Evolutionary conservation across 2,329 filamentous ascomycete genomes (phyloP), one percentile per base, ranked within the genome.

Genomic region (Colletotrichum somersetense): DNA sequence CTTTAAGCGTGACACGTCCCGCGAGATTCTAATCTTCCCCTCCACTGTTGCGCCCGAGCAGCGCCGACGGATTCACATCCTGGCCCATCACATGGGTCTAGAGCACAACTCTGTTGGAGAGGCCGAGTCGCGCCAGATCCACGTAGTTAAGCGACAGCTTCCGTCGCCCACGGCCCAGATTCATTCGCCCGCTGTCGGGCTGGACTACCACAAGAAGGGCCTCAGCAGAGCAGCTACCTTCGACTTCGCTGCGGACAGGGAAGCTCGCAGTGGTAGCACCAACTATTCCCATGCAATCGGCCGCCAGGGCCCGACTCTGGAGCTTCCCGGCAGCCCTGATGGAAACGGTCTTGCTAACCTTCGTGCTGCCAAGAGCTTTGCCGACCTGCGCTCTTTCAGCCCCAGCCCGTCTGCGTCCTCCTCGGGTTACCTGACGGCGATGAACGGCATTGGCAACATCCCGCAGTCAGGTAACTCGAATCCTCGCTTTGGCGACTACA

Each of bases 211-310:
- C 76, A 92, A 96, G 76, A 93, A 96, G 73, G 93, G 92, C 5
- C 86, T 99, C 46, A 97, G 95, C 84, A 92, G 96, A 74, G 95
- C 96, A 20, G 96, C 96, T n/a, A 98, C 96, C 2, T 97, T 97
- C 75, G 96, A 98, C 81, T 98, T 98, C 81, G 95, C 93, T 75
- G 92, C 95, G 74, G 90, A 93, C 63, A 89, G 93, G 66, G 92
- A 92, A 73, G 91, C 92, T 30, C 83, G 88, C 26, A 85, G 84
- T 42, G 91, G 91, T 26, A 87, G 87, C 61, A 91, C 89, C 75
- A 92, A 92, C 75, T 96, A 95, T 76, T 77, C 81, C 75, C 91
- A 91, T 77, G 89, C 92, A 2, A 88, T 97, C 71, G 91, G 93
- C 30, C 91, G 96, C 74, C 94, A 96, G 76, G 91, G 92, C 38